Conservation (phyloP, 2,329 filamentous ascomycete genomes). For the Cytospora mali region DNA sequence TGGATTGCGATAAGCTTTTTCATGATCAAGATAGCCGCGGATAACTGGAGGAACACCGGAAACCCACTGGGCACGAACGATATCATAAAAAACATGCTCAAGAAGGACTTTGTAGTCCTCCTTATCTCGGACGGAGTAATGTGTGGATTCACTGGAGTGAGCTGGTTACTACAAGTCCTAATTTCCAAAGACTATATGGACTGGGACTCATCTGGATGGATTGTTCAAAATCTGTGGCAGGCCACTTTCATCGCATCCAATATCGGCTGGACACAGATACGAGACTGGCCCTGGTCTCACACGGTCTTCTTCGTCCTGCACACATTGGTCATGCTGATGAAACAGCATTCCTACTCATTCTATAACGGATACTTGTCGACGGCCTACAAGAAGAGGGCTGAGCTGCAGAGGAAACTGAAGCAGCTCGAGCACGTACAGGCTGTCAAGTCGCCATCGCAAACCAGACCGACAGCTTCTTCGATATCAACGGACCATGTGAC, state of each 20-base stretch:
- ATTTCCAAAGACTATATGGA: constrained; percentile 62
- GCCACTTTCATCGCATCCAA: constrained; percentile 62
- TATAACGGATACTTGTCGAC: constrained; percentile 75
- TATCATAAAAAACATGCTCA: constrained; percentile 70
- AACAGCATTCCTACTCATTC: constrained; percentile 78
- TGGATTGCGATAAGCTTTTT: constrained; percentile 72
- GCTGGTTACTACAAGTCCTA: constrained; percentile 65
- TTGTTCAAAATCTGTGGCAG: constrained; percentile 77
- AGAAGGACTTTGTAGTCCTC: constrained; percentile 55
- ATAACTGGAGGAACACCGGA: constrained; percentile 71
- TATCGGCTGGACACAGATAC: constrained; percentile 66
- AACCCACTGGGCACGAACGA: constrained; percentile 71
- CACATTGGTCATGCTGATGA: constrained; percentile 77
- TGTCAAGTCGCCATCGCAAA: constrained; percentile 45
- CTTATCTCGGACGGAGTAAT: constrained; percentile 69
- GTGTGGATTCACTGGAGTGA: constrained; percentile 66
- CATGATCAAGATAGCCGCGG: constrained; percentile 66
- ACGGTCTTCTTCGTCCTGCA: constrained; percentile 78
- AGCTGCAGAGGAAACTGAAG: constrained; percentile 53
- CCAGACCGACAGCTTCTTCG: constrained; percentile 44
- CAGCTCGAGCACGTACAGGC: constrained; percentile 59
- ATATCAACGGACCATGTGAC: constrained; percentile 51
- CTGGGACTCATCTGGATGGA: constrained; percentile 72
- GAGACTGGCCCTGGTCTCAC: constrained; percentile 83
- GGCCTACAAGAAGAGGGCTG: constrained; percentile 53